Base-by-base conservation (phyloP, 2,329 filamentous ascomycete genomes). In the Aulographum hederae region DNA sequence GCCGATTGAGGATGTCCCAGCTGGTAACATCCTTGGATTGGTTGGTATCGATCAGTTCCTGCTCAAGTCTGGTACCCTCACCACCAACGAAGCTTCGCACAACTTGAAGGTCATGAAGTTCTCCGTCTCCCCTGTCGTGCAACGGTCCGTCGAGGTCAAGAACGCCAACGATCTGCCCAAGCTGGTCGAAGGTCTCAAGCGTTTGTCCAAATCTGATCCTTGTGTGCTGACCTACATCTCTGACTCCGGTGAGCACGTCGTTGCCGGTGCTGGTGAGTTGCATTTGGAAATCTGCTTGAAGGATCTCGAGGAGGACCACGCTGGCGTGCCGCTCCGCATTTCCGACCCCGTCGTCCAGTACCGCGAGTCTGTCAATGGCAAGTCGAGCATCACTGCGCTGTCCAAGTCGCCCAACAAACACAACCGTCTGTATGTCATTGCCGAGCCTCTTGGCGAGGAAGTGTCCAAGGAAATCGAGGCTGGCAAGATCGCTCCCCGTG, bases 81-180 rank as follows among this genome's bases (percentile, higher is more conserved):
- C 85, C 64, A 95, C 86, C 58, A 76, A 71, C 57, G 89, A 98
- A 47, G 91, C 82, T 44, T 86, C 89, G 58, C 89, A 98, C 78
- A 98, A 98, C 78, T 68, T 98, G 54, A 95, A 95, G 78, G 89
- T 98, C 67, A 98, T 98, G 89, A 95, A 94, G 73, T 98, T 98
- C 79, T 98, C 89, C 55, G 89, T 98, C 59, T 95, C 89, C 38
- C 89, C 89, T 51, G 89, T 98, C 65, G 89, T 98, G 46, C 86
- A 79, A 67, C 86, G 86, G 48, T 93, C 89, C 61, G 89, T 98
- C 53, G 82, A 94, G 67, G 86, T 94, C 70, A 95, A 95, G 82
- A 98, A 98, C 67, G 89, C 89, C 53, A 84, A 92, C 68, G 89
- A 98, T 72, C 76, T 98, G 43, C 89, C 89, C 63, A 98, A 98